phyloP scores from a whole-genome alignment of 495 filamentous ascomycete genomes.

The Penicillium atrosanguineum region DNA sequence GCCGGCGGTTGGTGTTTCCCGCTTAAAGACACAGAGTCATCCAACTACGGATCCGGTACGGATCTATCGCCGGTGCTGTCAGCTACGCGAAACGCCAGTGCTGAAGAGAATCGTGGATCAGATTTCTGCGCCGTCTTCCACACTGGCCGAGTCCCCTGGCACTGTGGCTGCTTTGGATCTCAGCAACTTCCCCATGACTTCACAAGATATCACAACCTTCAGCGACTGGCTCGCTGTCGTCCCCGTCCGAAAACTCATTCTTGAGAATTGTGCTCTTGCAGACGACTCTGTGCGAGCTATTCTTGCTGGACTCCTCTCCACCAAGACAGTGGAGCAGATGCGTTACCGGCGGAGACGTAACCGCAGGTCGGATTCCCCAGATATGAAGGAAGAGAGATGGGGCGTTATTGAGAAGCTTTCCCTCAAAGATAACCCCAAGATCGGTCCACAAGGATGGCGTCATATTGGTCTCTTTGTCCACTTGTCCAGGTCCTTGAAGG shows the following conservation, averaged over 20 bases:
- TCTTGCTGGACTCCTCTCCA: slow-evolving; percentile 80
- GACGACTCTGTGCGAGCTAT: slow-evolving; percentile 85
- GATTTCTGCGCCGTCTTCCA: slow-evolving; percentile 66
- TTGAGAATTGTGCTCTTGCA: slow-evolving; percentile 82
- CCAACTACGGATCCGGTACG: slow-evolving; percentile 89
- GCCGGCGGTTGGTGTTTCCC: slow-evolving; percentile 24
- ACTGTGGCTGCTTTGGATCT: slow-evolving; percentile 80
- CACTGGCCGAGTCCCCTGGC: slow-evolving; percentile 58
- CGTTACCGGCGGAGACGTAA: slow-evolving; percentile 42
- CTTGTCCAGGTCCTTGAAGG: slow-evolving; percentile 81
- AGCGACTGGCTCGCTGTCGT: slow-evolving; percentile 94
- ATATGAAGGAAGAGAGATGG: slow-evolving; percentile 40
- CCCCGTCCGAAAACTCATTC: slow-evolving; percentile 75
- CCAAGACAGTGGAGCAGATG: slow-evolving; percentile 61
- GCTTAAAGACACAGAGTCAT: slow-evolving; percentile 56
- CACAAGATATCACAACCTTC: slow-evolving; percentile 79
- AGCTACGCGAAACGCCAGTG: slow-evolving; percentile 85
- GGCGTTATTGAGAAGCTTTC: slow-evolving; percentile 84
- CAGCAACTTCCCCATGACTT: slow-evolving; percentile 75
- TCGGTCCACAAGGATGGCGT: slow-evolving; percentile 84
- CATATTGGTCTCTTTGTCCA: slow-evolving; percentile 88
- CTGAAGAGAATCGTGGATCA: slow-evolving; percentile 86
- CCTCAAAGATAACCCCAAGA: slow-evolving; percentile 84
- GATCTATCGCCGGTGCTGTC: slow-evolving; percentile 93
- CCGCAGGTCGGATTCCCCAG: slow-evolving; percentile 21